Conservation (phyloP, 352 stramenopile genomes). For the Phytophthora fragariae region DNA sequence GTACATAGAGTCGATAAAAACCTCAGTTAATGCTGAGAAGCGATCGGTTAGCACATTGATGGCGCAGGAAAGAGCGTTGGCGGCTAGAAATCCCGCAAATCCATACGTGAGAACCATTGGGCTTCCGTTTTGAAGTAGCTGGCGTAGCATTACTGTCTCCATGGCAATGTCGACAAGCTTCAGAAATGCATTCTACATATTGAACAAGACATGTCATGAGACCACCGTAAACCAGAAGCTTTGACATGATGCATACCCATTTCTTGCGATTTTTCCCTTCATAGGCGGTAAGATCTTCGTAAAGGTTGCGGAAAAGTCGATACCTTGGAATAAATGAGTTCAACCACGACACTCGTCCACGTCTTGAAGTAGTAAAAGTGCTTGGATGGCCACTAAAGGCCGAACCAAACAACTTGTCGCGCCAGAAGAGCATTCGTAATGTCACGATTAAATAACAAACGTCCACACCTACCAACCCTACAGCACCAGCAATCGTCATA, state of each 20-base stretch:
- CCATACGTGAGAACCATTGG: slow-evolving; percentile 27
- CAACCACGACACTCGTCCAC: neutral
- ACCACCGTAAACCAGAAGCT: neutral
- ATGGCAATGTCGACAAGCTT: slow-evolving; percentile 30
- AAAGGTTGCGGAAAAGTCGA: neutral
- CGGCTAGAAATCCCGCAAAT: slow-evolving; percentile 30
- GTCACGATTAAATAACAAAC: slow-evolving; percentile 24
- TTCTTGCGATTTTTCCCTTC: slow-evolving; percentile 33
- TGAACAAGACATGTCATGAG: neutral
- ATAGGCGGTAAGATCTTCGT: slow-evolving; percentile 29
- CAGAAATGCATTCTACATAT: slow-evolving; percentile 30
- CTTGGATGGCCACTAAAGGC: neutral
- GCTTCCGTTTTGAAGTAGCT: slow-evolving; percentile 37
- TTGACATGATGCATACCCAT: slow-evolving; percentile 19
- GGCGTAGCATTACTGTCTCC: slow-evolving; percentile 28
- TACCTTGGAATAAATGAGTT: slow-evolving; percentile 4
- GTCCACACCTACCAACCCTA: slow-evolving; percentile 16
- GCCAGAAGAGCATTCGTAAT: slow-evolving; percentile 34
- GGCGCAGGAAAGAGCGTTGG: slow-evolving; percentile 32
- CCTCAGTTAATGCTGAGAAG: slow-evolving; percentile 32
- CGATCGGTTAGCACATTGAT: slow-evolving; percentile 12
- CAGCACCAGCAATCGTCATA: slow-evolving; percentile 8
- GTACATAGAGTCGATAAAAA: slow-evolving; percentile 44
- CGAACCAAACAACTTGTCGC: slow-evolving; percentile 5
- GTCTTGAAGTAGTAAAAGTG: neutral